These are phyloP conservation scores for Mangifera indica DNA, from an alignment of 345 rosid species.

Conservation along the genomic window DNA sequence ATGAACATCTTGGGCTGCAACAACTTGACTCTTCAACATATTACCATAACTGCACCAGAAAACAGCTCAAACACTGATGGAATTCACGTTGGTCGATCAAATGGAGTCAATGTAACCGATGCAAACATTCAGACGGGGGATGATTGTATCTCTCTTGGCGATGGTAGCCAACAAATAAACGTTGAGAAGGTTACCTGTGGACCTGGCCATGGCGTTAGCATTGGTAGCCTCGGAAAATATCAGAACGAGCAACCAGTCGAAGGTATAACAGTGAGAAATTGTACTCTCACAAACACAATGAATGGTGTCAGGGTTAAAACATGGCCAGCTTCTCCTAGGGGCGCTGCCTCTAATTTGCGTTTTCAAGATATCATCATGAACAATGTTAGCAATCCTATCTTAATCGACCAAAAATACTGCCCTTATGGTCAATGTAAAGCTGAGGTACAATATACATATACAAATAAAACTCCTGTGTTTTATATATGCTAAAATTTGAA, in stretches of 20 bases:
- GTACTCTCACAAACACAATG: conserved; percentile 32
- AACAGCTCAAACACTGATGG: conserved; percentile 59
- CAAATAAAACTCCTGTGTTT: too few species aligned
- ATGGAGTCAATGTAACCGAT: conserved; percentile 22
- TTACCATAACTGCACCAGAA: conserved; percentile 34
- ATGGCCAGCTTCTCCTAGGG: conserved; percentile 43
- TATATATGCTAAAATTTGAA: neutral
- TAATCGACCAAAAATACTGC: conserved; percentile 53
- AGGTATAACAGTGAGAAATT: conserved; percentile 41
- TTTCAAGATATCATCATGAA: conserved; percentile 54
- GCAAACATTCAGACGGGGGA: conserved; percentile 44
- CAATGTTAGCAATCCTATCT: conserved; percentile 48
- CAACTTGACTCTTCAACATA: conserved; percentile 34
- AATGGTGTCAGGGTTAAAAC: conserved; percentile 64
- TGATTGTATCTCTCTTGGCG: conserved; percentile 54
- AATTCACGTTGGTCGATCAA: conserved; percentile 51
- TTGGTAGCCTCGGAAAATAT: conserved; percentile 60
- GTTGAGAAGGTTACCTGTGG: conserved; percentile 39
- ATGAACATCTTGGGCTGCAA: conserved; percentile 35
- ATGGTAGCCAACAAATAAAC: conserved; percentile 36
- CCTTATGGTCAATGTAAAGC: conserved; percentile 37
- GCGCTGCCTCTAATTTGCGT: conserved; percentile 34
- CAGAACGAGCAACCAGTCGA: conserved; percentile 42
- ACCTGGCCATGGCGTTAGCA: conserved; percentile 61
- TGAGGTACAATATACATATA: conserved; percentile 25